Evolutionary conservation across 1,284 basidiomycete species (phyloP), one percentile per base, ranked within the genome.

Genomic region (Bondarzewia mesenterica): DNA sequence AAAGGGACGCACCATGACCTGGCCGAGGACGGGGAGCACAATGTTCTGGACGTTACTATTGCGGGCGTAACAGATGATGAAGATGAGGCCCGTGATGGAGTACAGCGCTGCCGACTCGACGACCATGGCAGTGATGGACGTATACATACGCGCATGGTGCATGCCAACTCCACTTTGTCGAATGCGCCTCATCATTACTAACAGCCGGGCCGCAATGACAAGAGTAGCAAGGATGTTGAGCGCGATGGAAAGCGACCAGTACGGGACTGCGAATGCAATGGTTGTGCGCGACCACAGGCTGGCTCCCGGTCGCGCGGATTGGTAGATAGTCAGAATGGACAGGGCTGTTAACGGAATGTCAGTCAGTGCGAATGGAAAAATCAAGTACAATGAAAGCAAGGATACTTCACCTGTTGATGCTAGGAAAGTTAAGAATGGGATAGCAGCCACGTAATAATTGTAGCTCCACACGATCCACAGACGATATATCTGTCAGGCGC

Each of bases 191-290:
- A 35, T 46, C 38, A 47, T 39, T 22, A 25, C 45, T 3, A 53
- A 40, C 12, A 58, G 51, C 21, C 49, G 50, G 1, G 7, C 50
- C 12, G 51, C 52, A 46, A 61, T 60, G 45, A 57, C 42, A 10
- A 53, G 39, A 7, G 60, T 61, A 36, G 59, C 40, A 37, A 60
- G 47, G 29, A 61, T 46, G 51, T 59, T 61, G 23, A 58, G 47
- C 1, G 50, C 46, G 21, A 57, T 47, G 4, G 59, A 60, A n/a
- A 59, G 54, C 16, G 53, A 50, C 50, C 52, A 55, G 44, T 57
- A 61, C 5, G 58, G 48, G 20, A 60, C 46, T 5, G 50, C 55
- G 42, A 29, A 57, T 50, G 42, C 35, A 12, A 38, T n/a, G n/a
- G 32, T n/a, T 5, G 25, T 22, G 10, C n/a, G 12, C 20, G 35